These are phyloP conservation scores for Aspergillus sclerotioniger DNA, from an alignment of 495 filamentous ascomycete species.

Conservation along the genomic window DNA sequence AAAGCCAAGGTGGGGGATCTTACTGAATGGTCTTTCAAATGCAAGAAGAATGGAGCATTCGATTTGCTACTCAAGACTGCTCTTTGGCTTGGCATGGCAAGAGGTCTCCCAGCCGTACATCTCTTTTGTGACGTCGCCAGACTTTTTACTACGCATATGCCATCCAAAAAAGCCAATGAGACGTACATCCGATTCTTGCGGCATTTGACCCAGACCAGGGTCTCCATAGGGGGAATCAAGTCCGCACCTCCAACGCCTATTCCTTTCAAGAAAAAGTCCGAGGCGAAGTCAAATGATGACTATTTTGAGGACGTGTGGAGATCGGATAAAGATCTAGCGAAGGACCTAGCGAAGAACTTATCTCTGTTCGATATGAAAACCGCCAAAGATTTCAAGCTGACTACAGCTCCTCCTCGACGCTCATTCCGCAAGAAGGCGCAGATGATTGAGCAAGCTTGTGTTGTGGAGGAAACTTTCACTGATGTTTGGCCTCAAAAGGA, in stretches of 20 bases:
- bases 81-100: slow-evolving; percentile 26
- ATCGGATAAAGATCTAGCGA: slow-evolving; percentile 11
- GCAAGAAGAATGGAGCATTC: neutral
- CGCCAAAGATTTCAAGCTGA: slow-evolving; percentile 1
- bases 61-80: slow-evolving; percentile 23
- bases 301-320: slow-evolving; percentile 23
- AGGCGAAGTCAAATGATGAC: slow-evolving; percentile 12
- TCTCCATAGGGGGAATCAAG: slow-evolving; percentile 9
- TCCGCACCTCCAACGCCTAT: slow-evolving; percentile 5
- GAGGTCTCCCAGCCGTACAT: slow-evolving; percentile 28
- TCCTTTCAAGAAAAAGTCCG: slow-evolving; percentile 5
- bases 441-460: slow-evolving; percentile 3
- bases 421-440: slow-evolving; percentile 6
- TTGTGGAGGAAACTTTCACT: neutral
- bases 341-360: slow-evolving; percentile 8
- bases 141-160: slow-evolving; percentile 16
- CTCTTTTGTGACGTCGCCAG: slow-evolving; percentile 27
- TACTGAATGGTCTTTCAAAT: slow-evolving; percentile 14
- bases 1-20: slow-evolving; percentile 11
- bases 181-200: slow-evolving; percentile 15
- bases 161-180: neutral
- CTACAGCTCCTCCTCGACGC: slow-evolving; percentile 6
- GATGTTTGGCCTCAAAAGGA: neutral
- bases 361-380: slow-evolving; percentile 10
- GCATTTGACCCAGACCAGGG: slow-evolving; percentile 18